These are phyloP conservation scores for Zoysia matrella DNA, from an alignment of 202 grass and related monocot species.

Conservation along the genomic window DNA sequence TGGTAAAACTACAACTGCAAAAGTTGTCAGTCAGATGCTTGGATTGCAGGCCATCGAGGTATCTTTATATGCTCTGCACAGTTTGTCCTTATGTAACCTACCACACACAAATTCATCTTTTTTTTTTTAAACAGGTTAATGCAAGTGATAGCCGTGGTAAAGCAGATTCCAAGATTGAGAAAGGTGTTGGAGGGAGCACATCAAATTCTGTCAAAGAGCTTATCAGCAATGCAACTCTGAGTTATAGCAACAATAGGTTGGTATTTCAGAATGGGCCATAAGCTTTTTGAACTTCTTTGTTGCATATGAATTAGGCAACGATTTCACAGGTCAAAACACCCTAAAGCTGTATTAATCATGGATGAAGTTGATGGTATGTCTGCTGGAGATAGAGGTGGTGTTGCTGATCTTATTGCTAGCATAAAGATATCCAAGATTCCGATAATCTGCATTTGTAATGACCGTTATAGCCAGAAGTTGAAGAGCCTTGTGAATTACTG, in stretches of 20 bases:
- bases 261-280: constrained; percentile 33
- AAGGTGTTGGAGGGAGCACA: constrained; percentile 88
- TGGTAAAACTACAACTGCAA: constrained; percentile 95
- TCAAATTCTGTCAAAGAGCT: constrained; percentile 98
- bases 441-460: constrained; percentile 98
- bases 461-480: constrained; percentile 96
- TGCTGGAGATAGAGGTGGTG: constrained; percentile 98
- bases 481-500: constrained; percentile 98
- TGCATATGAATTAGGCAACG: constrained; percentile 39
- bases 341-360: constrained; percentile 94
- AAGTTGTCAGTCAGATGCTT: constrained; percentile 97
- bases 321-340: constrained; percentile 67
- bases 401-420: constrained; percentile 99
- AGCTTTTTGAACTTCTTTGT: constrained; percentile 8
- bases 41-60: constrained; percentile 95
- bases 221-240: constrained; percentile 78
- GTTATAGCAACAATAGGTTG: constrained; percentile 69
- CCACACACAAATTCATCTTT: constrained; percentile 28
- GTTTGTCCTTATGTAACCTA: constrained; percentile 39
- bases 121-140: constrained; percentile 80
- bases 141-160: constrained; percentile 98
- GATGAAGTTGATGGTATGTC: constrained; percentile 99
- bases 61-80: constrained; percentile 26
- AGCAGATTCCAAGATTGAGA: constrained; percentile 94
- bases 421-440: constrained; percentile 99